Base-by-base conservation (phyloP, 148 eudicot species). In the Fallopia convolvulus region DNA sequence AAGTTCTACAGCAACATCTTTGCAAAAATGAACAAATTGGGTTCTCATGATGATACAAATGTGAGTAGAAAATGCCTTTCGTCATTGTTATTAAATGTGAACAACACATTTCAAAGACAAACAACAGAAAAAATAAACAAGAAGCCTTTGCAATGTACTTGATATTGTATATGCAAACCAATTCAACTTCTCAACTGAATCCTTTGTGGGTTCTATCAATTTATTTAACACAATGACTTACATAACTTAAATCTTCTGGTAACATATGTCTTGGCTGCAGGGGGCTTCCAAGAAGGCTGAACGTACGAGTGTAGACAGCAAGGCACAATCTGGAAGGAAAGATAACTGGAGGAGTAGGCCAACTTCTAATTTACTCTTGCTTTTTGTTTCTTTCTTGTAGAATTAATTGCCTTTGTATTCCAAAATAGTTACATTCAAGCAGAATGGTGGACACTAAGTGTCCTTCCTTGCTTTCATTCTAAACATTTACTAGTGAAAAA, bases 1-100 rank as follows among this genome's bases (percentile, higher is more conserved):
- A 88, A 92, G 72, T 86, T 94, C 49, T 92, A 92, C 9, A 88
- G 97, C 7, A 94, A 94, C 72, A 94, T 94, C 88, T 92, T 94
- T 78, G 88, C 98, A 2, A 91, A 88, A 80, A 13, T 90, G 85
- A 88, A 52, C 56, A 88, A 85, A 77, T 17, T 77, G 77, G 82
- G 78, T 53, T 13, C 83, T 20, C 49, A 75, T 15, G 86, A 84
- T 36, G 39, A 33, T 12, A 14, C 79, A 41, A 80, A 85, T 56
- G 88, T 88, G 52, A 85, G 84, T 36, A 36, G 39, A 44, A 0
- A 20, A 9, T 9, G 13, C 3, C 14, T 47, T 11, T 0, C 13
- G 3, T 12, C 26, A 1, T 60, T 13, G 0, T 8, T 36, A 23
- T 18, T 2, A 3, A 70, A 32, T 10, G 15, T 17, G 33, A 60